Base-by-base conservation (phyloP, 2,329 filamentous ascomycete genomes). In the Aspergillus clavatus region DNA sequence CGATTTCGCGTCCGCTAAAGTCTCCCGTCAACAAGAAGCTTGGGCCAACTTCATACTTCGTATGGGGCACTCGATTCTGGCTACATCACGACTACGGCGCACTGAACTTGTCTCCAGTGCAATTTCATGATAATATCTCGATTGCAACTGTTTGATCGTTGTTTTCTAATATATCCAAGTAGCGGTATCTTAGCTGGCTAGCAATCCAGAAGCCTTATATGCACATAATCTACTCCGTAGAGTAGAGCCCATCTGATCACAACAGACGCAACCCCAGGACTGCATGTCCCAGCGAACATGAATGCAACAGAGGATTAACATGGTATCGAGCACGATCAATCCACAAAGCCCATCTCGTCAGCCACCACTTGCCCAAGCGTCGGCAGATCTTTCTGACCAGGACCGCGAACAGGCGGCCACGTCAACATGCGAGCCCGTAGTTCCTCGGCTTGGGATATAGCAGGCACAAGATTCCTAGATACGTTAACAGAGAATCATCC, bases 311-410 rank as follows among this genome's bases (percentile, higher is more conserved):
- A n/a, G n/a, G n/a, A n/a, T n/a, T n/a, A n/a, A n/a, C n/a, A n/a
- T n/a, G n/a, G n/a, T n/a, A n/a, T n/a, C 23, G 23, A 22, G 18
- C 22, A 35, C 7, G 18, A 40, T 62, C 53, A 79, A 57, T 78
- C 76, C 54, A 78, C 60, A 57, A 74, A 79, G 4, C 77, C 76
- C 71, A 81, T 71, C 58, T 81, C 78, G 48, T 80, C 76, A 48
- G 77, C 74, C 62, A 80, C 70, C n/a, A 80, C 72, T 36, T 71
- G 71, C 22, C 69, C 71, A 33, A 80, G 57, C 0, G 73, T 72
- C 42, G 57, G 68, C 12, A 68, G 65, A 38, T 65, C 61, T 42
- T 70, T 62, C 51, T 72, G 66, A 22, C 64, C 65, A 14, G 66
- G 69, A 49, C 69, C 71, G 50, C 73, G 71, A 8, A 70, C 65